Conservation (phyloP, 768 basidiomycete species). For the Leccinum disarticulatum region DNA sequence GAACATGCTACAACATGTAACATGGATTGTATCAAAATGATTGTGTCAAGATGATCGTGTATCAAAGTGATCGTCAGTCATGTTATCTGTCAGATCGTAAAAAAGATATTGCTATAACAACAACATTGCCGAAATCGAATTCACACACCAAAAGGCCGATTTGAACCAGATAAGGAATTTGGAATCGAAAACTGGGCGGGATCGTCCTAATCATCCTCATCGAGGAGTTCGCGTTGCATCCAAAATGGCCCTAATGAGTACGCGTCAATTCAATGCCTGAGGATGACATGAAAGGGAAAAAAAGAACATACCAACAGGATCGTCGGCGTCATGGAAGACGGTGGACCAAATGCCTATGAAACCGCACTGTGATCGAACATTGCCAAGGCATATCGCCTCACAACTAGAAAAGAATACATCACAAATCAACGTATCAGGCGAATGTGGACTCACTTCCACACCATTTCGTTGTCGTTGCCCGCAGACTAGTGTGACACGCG, state of each 20-base stretch:
- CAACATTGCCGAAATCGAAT: background rate
- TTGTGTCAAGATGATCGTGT: background rate
- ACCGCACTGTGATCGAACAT: slow-evolving; percentile 56
- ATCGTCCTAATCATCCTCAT: slow-evolving; percentile 23
- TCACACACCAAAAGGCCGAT: background rate
- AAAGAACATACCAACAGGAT: slow-evolving; percentile 43
- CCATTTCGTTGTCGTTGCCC: slow-evolving; percentile 50
- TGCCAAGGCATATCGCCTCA: slow-evolving; percentile 63
- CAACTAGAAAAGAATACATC: slow-evolving; percentile 39
- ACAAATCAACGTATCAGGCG: background rate
- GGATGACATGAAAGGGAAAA: background rate
- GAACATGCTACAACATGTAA: background rate
- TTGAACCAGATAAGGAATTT: background rate
- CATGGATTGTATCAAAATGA: background rate
- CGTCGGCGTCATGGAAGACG: slow-evolving; percentile 43
- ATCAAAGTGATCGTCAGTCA: background rate
- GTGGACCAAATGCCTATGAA: slow-evolving; percentile 57
- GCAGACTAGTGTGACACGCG: slow-evolving; percentile 37
- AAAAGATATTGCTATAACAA: background rate
- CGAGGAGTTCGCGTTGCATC: slow-evolving; percentile 26
- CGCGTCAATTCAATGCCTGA: background rate
- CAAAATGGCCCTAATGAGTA: slow-evolving; percentile 27
- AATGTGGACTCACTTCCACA: slow-evolving; percentile 51
- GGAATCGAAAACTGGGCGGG: background rate
- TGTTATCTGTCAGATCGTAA: slow-evolving; percentile 2